Evolutionary conservation across 768 basidiomycete genomes (phyloP).

Genomic region (Naganishia friedmannii): DNA sequence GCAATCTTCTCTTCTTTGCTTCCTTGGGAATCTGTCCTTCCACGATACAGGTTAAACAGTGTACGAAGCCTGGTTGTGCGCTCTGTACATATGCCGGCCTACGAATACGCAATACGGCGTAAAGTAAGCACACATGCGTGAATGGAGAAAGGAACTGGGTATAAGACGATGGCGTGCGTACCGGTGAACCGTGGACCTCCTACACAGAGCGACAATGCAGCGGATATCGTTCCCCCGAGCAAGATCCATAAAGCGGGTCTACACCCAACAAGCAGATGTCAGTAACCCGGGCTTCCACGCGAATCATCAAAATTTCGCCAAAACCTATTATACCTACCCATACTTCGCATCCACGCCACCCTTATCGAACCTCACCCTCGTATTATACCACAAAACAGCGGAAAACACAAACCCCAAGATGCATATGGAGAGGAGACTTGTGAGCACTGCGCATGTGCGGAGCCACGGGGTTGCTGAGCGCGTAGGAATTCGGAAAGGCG

Average conservation of each 20-base stretch:
- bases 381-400: slow-evolving; percentile 19
- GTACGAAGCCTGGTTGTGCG: slow-evolving; percentile 24
- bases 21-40: background rate
- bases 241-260: slow-evolving; percentile 31
- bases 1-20: background rate
- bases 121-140: background rate
- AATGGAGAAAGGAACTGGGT: no score
- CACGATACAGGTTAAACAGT: slow-evolving; percentile 20
- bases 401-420: slow-evolving; percentile 26
- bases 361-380: slow-evolving; percentile 23
- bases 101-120: background rate
- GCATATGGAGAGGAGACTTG: slow-evolving; percentile 12
- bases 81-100: slow-evolving; percentile 31
- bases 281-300: no score
- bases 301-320: no score
- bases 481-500: background rate
- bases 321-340: no score
- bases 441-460: slow-evolving; percentile 20
- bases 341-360: slow-evolving; percentile 19
- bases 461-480: slow-evolving; percentile 31
- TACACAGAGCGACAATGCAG: slow-evolving; percentile 23
- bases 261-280: background rate
- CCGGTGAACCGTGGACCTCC: slow-evolving; percentile 32
- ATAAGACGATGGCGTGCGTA: background rate
- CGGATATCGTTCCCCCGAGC: slow-evolving; percentile 22